phyloP scores from a whole-genome alignment of 2,329 filamentous ascomycete species.

The Cladosporium sphaerospermum region DNA sequence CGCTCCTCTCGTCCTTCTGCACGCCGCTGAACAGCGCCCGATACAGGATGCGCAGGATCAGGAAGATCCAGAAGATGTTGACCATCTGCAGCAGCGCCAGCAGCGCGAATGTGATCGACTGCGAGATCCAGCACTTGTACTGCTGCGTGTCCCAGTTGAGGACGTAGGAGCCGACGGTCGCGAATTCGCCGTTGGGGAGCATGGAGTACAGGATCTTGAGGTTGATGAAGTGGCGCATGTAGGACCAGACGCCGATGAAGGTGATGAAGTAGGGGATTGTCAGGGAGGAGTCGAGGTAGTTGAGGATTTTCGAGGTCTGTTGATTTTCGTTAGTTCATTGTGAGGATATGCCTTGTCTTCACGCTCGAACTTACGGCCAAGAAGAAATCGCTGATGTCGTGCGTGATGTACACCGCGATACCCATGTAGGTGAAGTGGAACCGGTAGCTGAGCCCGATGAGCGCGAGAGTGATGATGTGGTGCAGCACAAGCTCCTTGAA shows the following conservation, averaged over 20 bases:
- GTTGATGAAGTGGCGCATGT: conserved; percentile 82
- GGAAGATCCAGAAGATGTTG: conserved; percentile 77
- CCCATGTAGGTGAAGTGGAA: conserved; percentile 98
- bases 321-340: not conserved
- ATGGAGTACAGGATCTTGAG: conserved; percentile 69
- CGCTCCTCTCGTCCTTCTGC: conserved; percentile 66
- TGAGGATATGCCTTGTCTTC: not conserved
- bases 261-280: conserved; percentile 78
- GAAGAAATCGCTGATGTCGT: conserved; percentile 94
- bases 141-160: conserved; percentile 70
- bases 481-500: conserved; percentile 90
- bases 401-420: conserved; percentile 85
- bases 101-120: conserved; percentile 60
- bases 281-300: conserved; percentile 75
- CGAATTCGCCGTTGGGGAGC: conserved; percentile 59
- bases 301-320: conserved; percentile 82
- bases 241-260: conserved; percentile 81
- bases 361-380: conserved; percentile 61
- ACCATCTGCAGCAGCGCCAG: conserved; percentile 64
- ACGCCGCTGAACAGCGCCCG: conserved; percentile 58
- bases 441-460: conserved; percentile 82
- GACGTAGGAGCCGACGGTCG: conserved; percentile 66
- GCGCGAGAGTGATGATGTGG: conserved; percentile 77
- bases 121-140: conserved; percentile 68
- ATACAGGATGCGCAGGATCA: conserved; percentile 68